Percentiles rank a stretch among this genome's conserved stretches.
Evolutionary conservation across 768 basidiomycete species (phyloP).

Genomic region (Boletus sensibilis): DNA sequence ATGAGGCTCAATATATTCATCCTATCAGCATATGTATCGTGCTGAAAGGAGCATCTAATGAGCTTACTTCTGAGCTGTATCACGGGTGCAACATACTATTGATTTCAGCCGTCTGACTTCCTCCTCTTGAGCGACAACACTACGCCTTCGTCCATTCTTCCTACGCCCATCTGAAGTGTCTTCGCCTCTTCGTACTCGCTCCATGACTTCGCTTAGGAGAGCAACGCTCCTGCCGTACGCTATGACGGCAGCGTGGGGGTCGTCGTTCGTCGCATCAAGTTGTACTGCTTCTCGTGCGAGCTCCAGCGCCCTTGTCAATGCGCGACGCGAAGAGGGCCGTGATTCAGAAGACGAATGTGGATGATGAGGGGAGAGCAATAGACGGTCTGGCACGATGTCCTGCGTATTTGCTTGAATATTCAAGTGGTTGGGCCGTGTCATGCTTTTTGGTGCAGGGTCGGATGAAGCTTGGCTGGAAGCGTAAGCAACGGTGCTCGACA

Average conservation of each 20-base stretch:
- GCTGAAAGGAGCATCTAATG: conserved; percentile 44
- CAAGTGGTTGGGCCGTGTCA: conserved; percentile 36
- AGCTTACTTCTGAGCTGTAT: conserved; percentile 14
- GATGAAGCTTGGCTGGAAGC: conserved; percentile 48
- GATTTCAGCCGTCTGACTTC: conserved; percentile 83
- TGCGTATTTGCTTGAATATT: conserved; percentile 29
- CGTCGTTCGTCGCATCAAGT: conserved; percentile 84
- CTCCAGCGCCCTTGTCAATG: conserved; percentile 82
- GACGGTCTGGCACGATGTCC: conserved; percentile 44
- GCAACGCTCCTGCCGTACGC: conserved; percentile 88
- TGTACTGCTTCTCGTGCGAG: conserved; percentile 88
- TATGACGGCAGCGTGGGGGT: conserved; percentile 83
- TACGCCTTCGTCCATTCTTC: conserved; percentile 62
- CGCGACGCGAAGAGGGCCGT: conserved; percentile 74
- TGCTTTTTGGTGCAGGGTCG: conserved; percentile 57
- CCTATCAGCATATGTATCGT: conserved; percentile 92
- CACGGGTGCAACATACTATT: conserved; percentile 62
- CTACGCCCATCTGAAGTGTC: conserved; percentile 69
- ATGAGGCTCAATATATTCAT: conserved; percentile 91
- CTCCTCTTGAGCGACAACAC: conserved; percentile 87
- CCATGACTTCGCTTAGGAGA: conserved; percentile 89
- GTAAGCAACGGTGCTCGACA: conserved; percentile 24
- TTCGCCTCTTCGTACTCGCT: conserved; percentile 82
- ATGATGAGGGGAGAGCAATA: conserved; percentile 44
- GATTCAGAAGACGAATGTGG: conserved; percentile 46